Conservation (phyloP, 2,329 filamentous ascomycete genomes). For the Colletotrichum zoysiae region DNA sequence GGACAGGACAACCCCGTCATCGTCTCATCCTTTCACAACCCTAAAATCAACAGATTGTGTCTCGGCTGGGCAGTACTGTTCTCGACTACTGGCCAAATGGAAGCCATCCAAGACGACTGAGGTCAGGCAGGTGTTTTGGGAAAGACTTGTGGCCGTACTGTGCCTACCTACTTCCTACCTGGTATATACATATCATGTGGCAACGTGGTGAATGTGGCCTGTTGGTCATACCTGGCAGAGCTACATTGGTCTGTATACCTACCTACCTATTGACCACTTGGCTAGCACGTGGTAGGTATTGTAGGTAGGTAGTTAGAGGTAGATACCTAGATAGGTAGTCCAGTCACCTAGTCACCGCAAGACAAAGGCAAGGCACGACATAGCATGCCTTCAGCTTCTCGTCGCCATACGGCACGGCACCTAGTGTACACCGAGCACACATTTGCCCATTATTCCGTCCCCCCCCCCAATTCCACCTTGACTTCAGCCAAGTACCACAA, state of each 20-base stretch:
- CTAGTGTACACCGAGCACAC: constrained; percentile 1
- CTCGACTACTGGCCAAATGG: neutral
- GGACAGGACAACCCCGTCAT: neutral
- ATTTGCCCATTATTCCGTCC: constrained; percentile 3
- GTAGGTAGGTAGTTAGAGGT: neutral
- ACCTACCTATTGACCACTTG: neutral
- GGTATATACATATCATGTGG: neutral
- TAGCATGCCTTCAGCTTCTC: neutral
- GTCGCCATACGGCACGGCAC: neutral
- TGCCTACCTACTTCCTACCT: too few species aligned
- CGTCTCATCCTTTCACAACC: constrained; percentile 8
- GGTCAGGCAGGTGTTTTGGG: neutral
- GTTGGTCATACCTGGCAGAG: neutral
- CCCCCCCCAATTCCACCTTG: constrained; percentile 31
- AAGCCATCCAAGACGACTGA: neutral
- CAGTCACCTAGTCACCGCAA: neutral
- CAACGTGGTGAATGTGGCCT: neutral
- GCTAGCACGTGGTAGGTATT: too few species aligned
- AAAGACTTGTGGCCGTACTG: neutral
- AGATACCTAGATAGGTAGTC: neutral
- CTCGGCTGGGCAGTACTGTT: neutral
- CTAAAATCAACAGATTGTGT: neutral
- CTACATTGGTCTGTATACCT: neutral
- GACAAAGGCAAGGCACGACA: neutral
- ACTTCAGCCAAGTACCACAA: neutral